Percentiles rank a stretch among this genome's conserved stretches.
Conservation (phyloP, 192 early-diverging fungal genomes). For the Fimicolochytrium jonesii region DNA sequence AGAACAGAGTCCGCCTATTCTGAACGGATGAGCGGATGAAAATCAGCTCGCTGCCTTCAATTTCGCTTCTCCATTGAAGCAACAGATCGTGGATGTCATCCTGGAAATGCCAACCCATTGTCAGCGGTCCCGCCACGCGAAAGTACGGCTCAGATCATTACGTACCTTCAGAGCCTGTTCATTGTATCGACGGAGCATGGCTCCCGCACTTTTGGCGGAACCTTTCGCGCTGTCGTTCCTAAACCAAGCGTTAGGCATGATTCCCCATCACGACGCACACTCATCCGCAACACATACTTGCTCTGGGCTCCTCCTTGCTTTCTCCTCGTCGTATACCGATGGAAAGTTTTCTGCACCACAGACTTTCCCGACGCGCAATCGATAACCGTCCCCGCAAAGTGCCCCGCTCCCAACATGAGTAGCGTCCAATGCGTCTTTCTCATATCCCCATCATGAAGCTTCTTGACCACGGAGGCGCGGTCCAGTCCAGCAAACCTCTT, state of each 20-base stretch:
- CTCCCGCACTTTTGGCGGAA: constrained; percentile 80
- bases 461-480: not conserved
- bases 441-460: not conserved
- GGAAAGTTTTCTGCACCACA: constrained; percentile 86
- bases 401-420: constrained; percentile 71
- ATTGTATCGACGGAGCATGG: constrained; percentile 85
- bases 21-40: constrained; percentile 67
- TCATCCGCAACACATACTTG: constrained; percentile 11
- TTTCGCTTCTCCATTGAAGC: constrained; percentile 61
- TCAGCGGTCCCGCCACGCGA: too few relatives aligned
- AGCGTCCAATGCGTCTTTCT: constrained; percentile 60
- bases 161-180: constrained; percentile 68
- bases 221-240: constrained; percentile 78
- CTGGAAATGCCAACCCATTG: too few relatives aligned
- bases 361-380: constrained; percentile 60
- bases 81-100: constrained; percentile 76
- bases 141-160: too few relatives aligned
- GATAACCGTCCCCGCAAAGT: constrained; percentile 87
- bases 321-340: constrained; percentile 91
- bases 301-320: constrained; percentile 95
- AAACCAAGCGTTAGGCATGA: not conserved
- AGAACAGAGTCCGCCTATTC: constrained; percentile 33
- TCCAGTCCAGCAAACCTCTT: not conserved
- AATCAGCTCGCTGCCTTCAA: constrained; percentile 60
- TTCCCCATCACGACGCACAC: not conserved